Percentiles rank a stretch among this genome's conserved stretches.
Evolutionary conservation across 768 basidiomycete genomes (phyloP).

Genomic region (Lentinula boryana): DNA sequence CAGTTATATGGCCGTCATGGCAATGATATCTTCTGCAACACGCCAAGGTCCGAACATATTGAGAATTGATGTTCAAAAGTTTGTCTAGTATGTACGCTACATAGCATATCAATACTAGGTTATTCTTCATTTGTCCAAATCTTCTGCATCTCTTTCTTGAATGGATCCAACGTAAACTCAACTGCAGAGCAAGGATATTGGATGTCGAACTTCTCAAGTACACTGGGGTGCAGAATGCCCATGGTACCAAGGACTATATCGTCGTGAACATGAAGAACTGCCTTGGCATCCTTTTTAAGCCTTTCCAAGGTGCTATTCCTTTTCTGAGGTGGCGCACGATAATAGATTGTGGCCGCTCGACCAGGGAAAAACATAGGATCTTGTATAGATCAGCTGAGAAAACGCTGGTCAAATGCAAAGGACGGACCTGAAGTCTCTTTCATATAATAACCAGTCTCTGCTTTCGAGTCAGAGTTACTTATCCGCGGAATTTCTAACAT

Average conservation of each 20-base stretch:
- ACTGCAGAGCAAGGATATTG: conserved; percentile 90
- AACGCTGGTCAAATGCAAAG: not conserved
- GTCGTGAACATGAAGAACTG: conserved; percentile 29
- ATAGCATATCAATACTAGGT: not conserved
- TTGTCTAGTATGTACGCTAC: conserved; percentile 8
- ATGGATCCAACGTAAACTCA: conserved; percentile 94
- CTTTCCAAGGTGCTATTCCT: conserved; percentile 24
- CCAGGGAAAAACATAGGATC: conserved; percentile 95
- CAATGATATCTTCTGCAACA: not conserved
- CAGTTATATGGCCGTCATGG: not conserved
- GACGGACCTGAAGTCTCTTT: conserved; percentile 76
- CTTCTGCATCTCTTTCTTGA: conserved; percentile 67
- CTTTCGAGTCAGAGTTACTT: conserved; percentile 44
- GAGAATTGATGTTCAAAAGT: not conserved
- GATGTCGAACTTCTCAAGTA: conserved; percentile 91
- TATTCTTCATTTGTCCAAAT: conserved; percentile 52
- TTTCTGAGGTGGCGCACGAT: conserved; percentile 48
- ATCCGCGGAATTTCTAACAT: conserved; percentile 91
- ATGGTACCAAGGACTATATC: conserved; percentile 84
- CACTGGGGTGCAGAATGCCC: conserved; percentile 90
- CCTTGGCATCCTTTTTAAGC: conserved; percentile 39
- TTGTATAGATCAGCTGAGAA: conserved; percentile 22
- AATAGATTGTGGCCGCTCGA: conserved; percentile 88
- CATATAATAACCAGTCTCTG: conserved; percentile 84
- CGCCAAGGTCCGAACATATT: not conserved